phyloP scores from a whole-genome alignment of 768 basidiomycete genomes.

The Tephrocybe sp. region DNA sequence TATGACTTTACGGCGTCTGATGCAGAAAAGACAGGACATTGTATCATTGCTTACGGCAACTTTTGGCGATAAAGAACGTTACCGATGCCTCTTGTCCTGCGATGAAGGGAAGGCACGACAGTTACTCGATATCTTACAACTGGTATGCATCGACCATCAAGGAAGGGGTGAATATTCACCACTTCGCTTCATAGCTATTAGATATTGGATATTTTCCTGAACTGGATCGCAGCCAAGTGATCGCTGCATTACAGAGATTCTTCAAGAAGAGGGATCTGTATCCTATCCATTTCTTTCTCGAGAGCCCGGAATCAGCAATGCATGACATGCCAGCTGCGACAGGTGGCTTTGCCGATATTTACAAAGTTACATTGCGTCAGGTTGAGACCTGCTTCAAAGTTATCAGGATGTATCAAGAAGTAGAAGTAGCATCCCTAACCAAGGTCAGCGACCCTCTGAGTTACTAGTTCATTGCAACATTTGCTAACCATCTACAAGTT shows the following conservation, averaged over 20 bases:
- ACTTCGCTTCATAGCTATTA: neutral
- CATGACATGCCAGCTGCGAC: neutral
- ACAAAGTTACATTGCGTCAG: neutral
- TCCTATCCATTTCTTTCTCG: neutral
- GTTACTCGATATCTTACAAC: neutral
- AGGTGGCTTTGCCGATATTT: conserved; percentile 6
- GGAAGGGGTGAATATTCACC: too few relatives aligned
- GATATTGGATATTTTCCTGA: neutral
- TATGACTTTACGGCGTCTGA: neutral
- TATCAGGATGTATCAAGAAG: conserved; percentile 2
- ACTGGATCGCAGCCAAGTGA: neutral
- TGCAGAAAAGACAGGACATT: neutral
- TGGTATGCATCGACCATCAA: neutral
- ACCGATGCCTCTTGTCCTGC: neutral
- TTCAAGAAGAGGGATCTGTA: neutral
- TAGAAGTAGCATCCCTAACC: neutral
- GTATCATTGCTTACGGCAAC: neutral
- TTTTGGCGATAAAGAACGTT: neutral
- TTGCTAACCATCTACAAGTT: neutral
- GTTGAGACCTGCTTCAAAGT: conserved; percentile 6
- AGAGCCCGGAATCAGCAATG: neutral
- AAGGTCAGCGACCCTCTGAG: conserved; percentile 1
- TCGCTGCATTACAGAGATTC: conserved; percentile 8
- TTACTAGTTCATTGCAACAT: too few relatives aligned
- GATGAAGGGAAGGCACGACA: neutral